A percentile compares a stretch with the other conserved stretches of the same genome.
These are phyloP conservation scores for Echium plantagineum DNA, from an alignment of 257 asterid species.

Conservation along the genomic window DNA sequence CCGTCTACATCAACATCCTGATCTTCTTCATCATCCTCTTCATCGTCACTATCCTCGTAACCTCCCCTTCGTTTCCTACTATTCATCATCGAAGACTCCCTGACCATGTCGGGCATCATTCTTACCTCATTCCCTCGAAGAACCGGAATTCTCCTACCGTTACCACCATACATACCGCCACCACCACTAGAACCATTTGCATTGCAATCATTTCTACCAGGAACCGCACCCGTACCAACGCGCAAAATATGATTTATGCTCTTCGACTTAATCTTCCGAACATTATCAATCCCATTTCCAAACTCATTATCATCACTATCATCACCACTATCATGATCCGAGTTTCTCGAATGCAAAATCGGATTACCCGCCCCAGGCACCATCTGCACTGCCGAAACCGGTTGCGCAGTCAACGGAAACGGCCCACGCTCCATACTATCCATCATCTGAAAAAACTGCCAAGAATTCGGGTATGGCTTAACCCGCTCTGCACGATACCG, in stretches of 20 bases:
- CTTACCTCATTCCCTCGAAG: constrained; percentile 11
- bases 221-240: not conserved
- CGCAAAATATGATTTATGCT: constrained; percentile 43
- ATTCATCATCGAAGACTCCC: constrained; percentile 16
- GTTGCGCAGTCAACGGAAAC: constrained; percentile 40
- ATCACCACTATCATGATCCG: constrained; percentile 37
- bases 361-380: not conserved
- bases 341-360: constrained; percentile 8
- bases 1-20: constrained; percentile 22
- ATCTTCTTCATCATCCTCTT: constrained; percentile 24
- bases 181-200: not conserved
- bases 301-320: constrained; percentile 39
- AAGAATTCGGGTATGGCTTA: constrained; percentile 56
- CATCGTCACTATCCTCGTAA: constrained; percentile 23
- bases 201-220: constrained; percentile 5
- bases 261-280: constrained; percentile 33
- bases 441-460: constrained; percentile 83
- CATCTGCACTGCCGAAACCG: constrained; percentile 10
- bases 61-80: constrained; percentile 25
- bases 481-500: constrained; percentile 65
- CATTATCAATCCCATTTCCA: constrained; percentile 21
- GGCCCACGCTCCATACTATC: constrained; percentile 91
- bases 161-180: not conserved
- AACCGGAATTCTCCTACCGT: not conserved
- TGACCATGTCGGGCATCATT: constrained; percentile 12